Evolutionary conservation across 345 rosid species (phyloP), one percentile per base, ranked within the genome.

Genomic region (Adansonia digitata): DNA sequence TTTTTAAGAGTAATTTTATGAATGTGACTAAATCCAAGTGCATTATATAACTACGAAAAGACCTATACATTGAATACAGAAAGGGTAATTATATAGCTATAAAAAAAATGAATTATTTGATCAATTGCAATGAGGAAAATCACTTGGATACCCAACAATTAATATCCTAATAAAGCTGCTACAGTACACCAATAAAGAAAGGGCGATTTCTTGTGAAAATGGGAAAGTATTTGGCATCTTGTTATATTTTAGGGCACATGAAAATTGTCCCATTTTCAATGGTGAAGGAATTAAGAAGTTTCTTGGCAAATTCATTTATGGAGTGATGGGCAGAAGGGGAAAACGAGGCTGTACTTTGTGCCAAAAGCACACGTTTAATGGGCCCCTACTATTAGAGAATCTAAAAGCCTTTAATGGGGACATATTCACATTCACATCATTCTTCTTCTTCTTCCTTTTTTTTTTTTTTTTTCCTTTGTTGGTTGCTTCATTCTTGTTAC

Each of bases 321-420:
- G 2, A 37, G 24, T 40, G 27, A 56, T 69, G 57, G 62, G n/a
- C 27, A 13, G 24, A 29, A 29, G 52, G 18, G 68, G 61, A 75
- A 57, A 49, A 53, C 79, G 45, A n/a, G n/a, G n/a, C n/a, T n/a
- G n/a, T n/a, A n/a, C n/a, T n/a, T n/a, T 72, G 74, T 43, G 55
- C 51, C 20, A 14, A 55, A 52, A 73, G 68, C 8, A 83, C 80
- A 73, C 81, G 81, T 74, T 79, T 79, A 73, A 69, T 82, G 82
- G 80, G 7, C 72, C 69, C 15, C 46, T 13, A 24, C 11, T n/a
- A 14, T 75, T 31, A 63, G 55, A 74, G 17, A 65, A 77, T 56
- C 63, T 5, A 42, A 63, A 65, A 5, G 43, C 66, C 26, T 9
- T 20, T 40, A n/a, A 29, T 39, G 15, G 55, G 13, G 39, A 65